A percentile compares a stretch with the other conserved stretches of the same genome.
phyloP scores from a whole-genome alignment of 2,329 filamentous ascomycete species.

The Colletotrichum melonis region DNA sequence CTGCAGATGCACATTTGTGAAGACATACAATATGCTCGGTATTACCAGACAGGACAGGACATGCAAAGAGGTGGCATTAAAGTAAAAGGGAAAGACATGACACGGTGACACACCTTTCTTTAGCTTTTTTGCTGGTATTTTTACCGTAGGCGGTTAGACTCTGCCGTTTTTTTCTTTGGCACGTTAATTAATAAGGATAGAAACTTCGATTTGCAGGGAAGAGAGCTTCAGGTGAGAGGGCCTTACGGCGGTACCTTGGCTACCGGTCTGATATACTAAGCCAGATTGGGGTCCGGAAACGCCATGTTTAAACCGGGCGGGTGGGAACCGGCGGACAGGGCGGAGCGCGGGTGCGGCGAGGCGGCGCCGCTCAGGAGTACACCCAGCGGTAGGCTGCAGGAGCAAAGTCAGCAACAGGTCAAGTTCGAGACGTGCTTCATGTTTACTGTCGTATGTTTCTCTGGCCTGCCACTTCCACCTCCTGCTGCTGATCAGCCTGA shows the following conservation, averaged over 20 bases:
- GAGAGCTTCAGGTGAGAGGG: neutral
- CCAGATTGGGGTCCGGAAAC: neutral
- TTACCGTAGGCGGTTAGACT: conserved; percentile 23
- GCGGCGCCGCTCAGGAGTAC: neutral
- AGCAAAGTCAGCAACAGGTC: neutral
- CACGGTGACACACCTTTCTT: neutral
- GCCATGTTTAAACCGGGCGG: conserved; percentile 24
- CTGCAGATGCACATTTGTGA: neutral
- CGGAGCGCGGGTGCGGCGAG: conserved; percentile 27
- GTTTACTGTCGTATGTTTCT: neutral
- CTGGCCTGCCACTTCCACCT: neutral
- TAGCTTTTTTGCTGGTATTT: neutral
- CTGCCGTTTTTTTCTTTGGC: conserved; percentile 2
- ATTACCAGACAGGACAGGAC: too few species aligned
- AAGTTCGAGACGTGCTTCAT: neutral
- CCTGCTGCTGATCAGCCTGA: neutral
- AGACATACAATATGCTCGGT: neutral
- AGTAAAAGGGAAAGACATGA: neutral
- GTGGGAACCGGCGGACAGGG: conserved; percentile 23
- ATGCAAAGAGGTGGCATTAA: conserved; percentile 8
- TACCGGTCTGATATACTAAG: conserved; percentile 10
- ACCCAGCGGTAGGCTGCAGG: neutral
- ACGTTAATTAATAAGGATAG: conserved; percentile 22
- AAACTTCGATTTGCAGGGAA: conserved; percentile 21
- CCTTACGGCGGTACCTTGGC: neutral